A percentile compares a stretch with the other conserved stretches of the same genome.
phyloP scores from a whole-genome alignment of 2,329 filamentous ascomycete species.

The Claviceps pusilla region DNA sequence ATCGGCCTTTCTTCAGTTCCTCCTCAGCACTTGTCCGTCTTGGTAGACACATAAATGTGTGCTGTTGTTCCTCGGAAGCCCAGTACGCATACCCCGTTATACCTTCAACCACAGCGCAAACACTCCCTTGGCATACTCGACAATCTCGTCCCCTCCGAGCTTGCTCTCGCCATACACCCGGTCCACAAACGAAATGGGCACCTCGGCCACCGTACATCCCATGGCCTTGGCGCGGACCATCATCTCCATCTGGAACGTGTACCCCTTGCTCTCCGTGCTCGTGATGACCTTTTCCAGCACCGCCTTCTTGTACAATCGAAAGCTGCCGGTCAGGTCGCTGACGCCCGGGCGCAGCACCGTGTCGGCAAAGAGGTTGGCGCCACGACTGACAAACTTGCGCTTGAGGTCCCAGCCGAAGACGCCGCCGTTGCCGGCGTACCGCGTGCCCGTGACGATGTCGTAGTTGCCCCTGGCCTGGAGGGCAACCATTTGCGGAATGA shows the following conservation, averaged over 20 bases:
- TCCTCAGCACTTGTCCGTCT: background rate
- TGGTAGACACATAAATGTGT: background rate
- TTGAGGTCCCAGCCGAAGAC: conserved; percentile 96
- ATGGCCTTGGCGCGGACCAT: conserved; percentile 95
- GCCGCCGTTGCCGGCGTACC: conserved; percentile 78
- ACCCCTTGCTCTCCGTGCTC: conserved; percentile 88
- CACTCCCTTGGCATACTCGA: conserved; percentile 85
- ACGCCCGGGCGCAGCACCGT: conserved; percentile 86
- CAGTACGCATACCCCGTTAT: conserved; percentile 18
- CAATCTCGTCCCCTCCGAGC: conserved; percentile 86
- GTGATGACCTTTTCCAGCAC: conserved; percentile 82
- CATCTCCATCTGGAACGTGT: conserved; percentile 99
- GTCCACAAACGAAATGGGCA: conserved; percentile 93
- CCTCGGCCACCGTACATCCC: conserved; percentile 86
- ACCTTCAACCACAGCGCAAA: conserved; percentile 65
- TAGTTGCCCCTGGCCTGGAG: conserved; percentile 64
- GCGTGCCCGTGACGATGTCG: conserved; percentile 93
- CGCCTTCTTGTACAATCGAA: conserved; percentile 82
- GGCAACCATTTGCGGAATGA: conserved; percentile 86
- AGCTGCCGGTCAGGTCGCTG: conserved; percentile 88
- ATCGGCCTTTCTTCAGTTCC: no score
- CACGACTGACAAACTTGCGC: conserved; percentile 68
- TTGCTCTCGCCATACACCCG: conserved; percentile 91
- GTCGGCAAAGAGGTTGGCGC: conserved; percentile 90
- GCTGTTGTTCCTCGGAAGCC: background rate